These are phyloP conservation scores for Backusella australiensis DNA, from an alignment of 192 early-diverging fungal genomes.

Conservation along the genomic window DNA sequence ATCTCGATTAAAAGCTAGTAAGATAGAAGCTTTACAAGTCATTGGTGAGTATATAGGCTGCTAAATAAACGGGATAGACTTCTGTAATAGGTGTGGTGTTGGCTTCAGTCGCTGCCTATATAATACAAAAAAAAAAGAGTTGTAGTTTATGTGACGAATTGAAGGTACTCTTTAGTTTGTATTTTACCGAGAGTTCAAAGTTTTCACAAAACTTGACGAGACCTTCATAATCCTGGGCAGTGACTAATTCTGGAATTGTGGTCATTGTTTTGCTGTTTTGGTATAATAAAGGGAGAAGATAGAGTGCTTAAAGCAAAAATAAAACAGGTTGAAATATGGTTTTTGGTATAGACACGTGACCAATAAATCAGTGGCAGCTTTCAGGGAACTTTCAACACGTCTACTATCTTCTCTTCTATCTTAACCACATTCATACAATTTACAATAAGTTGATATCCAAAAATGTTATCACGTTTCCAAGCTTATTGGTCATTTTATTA, in stretches of 20 bases:
- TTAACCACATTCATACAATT: too few species aligned
- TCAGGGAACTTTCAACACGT: too few species aligned
- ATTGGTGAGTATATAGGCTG: background rate
- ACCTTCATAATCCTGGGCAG: slow-evolving; percentile 1
- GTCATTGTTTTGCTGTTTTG: background rate
- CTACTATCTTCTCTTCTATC: too few species aligned
- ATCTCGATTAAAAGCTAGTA: background rate
- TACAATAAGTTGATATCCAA: too few species aligned
- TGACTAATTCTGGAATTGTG: background rate
- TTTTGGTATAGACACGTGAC: background rate
- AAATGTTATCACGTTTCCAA: too few species aligned
- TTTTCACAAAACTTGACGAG: slow-evolving; percentile 10
- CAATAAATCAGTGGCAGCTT: too few species aligned
- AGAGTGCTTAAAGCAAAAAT: background rate
- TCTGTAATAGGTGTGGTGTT: background rate
- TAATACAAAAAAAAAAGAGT: background rate
- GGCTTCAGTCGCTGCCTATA: background rate
- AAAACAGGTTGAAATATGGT: background rate
- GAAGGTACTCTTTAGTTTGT: background rate
- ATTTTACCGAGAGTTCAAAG: background rate
- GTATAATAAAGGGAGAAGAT: background rate
- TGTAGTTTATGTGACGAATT: background rate
- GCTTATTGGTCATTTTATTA: too few species aligned
- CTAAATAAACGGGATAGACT: slow-evolving; percentile 7
- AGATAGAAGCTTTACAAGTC: background rate